A percentile compares a stretch with the other conserved stretches of the same genome.
These are phyloP conservation scores for Hyaloscypha hepaticicola DNA, from an alignment of 495 filamentous ascomycete genomes.

Conservation along the genomic window DNA sequence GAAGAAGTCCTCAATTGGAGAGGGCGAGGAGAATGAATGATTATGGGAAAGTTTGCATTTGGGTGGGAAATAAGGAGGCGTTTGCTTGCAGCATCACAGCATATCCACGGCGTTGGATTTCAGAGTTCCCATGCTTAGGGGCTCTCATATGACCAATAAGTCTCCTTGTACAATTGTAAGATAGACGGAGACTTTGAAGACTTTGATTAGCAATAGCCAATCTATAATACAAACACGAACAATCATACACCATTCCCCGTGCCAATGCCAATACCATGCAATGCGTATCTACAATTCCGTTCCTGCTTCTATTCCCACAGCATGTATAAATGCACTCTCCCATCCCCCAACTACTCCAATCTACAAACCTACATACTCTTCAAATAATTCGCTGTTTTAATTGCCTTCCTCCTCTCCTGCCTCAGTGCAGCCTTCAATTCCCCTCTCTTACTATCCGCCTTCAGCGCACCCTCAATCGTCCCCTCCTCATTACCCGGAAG, in stretches of 20 bases:
- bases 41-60: background rate
- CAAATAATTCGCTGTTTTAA: conserved; percentile 94
- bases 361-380: conserved; percentile 21
- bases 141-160: background rate
- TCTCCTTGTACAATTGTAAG: background rate
- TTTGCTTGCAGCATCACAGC: background rate
- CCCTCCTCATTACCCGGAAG: conserved; percentile 65
- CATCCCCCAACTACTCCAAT: too few relatives aligned
- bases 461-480: conserved; percentile 51
- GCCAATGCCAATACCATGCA: too few relatives aligned
- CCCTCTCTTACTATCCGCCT: conserved; percentile 57
- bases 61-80: background rate
- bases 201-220: conserved; percentile 3
- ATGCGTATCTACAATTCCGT: background rate
- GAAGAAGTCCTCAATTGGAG: conserved; percentile 53
- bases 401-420: conserved; percentile 69
- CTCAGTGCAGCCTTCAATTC: conserved; percentile 70
- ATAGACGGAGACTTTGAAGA: conserved; percentile 4
- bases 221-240: conserved; percentile 15
- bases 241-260: background rate
- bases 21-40: conserved; percentile 43
- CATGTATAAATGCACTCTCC: too few relatives aligned
- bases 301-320: too few relatives aligned
- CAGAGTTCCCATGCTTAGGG: background rate
- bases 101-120: background rate